Conservation (phyloP, 2,329 filamentous ascomycete species). For the Colletotrichum phormii region DNA sequence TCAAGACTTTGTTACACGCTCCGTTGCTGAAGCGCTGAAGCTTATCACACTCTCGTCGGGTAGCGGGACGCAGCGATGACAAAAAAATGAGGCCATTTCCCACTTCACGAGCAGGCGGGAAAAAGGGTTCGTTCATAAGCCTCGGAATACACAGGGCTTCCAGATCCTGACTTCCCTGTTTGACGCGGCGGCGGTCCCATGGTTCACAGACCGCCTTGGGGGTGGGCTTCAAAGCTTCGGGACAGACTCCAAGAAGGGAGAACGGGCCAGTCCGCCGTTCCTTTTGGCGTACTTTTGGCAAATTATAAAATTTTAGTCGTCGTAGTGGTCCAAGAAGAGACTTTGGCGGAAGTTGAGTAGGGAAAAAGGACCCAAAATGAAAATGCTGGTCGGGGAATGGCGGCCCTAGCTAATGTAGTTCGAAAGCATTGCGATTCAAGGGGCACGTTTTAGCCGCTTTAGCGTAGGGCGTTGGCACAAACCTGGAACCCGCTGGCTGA, state of each 20-base stretch:
- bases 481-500: conserved; percentile 30
- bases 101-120: not conserved
- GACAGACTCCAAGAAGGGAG: not conserved
- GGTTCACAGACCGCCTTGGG: not conserved
- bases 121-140: not conserved
- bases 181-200: not conserved
- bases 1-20: not conserved
- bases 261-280: not conserved
- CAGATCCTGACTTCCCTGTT: not conserved
- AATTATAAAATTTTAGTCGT: not conserved
- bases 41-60: not conserved
- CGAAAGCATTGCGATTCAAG: not conserved
- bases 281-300: not conserved
- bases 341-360: not conserved
- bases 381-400: not conserved
- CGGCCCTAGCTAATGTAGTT: conserved; percentile 2
- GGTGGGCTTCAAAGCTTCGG: not conserved
- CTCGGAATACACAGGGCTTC: not conserved
- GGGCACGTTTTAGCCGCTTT: conserved; percentile 14
- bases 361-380: not conserved
- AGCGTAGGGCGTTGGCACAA: conserved; percentile 18
- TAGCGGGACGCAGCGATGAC: not conserved
- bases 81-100: not conserved
- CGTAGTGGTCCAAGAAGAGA: not conserved
- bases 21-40: not conserved